These are phyloP conservation scores for Zygoascus ofunaensis DNA, from an alignment of 805 yeast species.

Conservation along the genomic window DNA sequence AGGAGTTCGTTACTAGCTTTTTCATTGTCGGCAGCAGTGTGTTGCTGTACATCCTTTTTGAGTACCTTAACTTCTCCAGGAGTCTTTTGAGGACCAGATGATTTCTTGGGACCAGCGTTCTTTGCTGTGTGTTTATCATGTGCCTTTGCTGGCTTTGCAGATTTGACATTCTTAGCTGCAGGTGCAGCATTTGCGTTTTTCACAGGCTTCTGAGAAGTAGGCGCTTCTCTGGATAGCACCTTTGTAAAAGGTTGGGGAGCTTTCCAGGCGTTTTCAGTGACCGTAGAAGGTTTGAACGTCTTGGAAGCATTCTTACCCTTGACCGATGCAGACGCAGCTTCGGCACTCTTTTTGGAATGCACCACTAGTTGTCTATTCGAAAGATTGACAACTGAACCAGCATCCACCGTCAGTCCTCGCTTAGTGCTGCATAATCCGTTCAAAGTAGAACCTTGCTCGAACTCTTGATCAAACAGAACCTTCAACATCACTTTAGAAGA, in stretches of 20 bases:
- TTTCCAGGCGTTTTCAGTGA: not conserved
- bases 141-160: slow-evolving; percentile 2
- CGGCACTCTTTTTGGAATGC: slow-evolving; percentile 55
- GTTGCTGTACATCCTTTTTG: not conserved
- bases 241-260: not conserved
- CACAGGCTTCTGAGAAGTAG: slow-evolving; percentile 2
- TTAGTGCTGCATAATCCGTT: slow-evolving; percentile 68
- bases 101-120: not conserved
- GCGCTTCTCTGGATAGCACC: not conserved
- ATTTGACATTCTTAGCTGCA: slow-evolving; percentile 5
- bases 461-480: slow-evolving; percentile 73
- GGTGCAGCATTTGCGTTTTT: not conserved
- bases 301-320: not conserved
- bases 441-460: slow-evolving; percentile 73
- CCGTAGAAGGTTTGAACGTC: not conserved
- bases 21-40: slow-evolving; percentile 10
- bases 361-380: slow-evolving; percentile 65
- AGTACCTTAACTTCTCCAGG: slow-evolving; percentile 5
- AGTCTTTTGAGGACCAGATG: slow-evolving; percentile 8
- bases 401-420: slow-evolving; percentile 78
- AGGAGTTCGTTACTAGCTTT: slow-evolving; percentile 21
- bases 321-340: not conserved
- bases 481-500: slow-evolving; percentile 50
- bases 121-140: not conserved
- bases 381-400: slow-evolving; percentile 71